Evolutionary conservation across 371 early-diverging fungal species (phyloP), one percentile per base, ranked within the genome.

Genomic region (Rhizomucor pusillus): DNA sequence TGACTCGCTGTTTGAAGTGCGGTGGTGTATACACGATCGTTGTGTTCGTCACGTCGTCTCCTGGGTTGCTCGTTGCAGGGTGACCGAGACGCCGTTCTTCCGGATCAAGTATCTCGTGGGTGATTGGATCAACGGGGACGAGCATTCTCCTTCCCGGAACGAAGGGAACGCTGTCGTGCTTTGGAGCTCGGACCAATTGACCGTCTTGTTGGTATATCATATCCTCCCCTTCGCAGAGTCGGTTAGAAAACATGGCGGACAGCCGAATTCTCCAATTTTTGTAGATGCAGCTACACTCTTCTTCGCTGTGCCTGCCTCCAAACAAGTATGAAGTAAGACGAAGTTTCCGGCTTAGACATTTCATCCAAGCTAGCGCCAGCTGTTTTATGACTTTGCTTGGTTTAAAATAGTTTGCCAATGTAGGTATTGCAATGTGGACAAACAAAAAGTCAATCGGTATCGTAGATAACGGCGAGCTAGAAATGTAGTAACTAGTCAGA

Each of bases 271-370:
- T 53, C 71, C 79, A 80, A 18, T 71, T 66, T 14, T 60, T 56
- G 43, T 68, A 68, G 7, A 67, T 57, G 23, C 69, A 51, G 40
- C 71, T 73, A 10, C 71, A 70, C 62, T 91, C 91, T 65, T 94
- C 94, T 18, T 81, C 86, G 0, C 71, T 57, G 25, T 66, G 66
- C 34, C 86, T 75, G 25, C 67, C 78, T 10, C 91, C 92, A 63
- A 94, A 84, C 72, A 96, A 70, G 58, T 91, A 94, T n/a, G 88
- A 83, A 2, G 89, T 77, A 24, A 96, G 60, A 1, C 94, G 83
- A 24, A 91, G 67, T 12, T 55, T 50, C 5, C 72, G 69, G 11
- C 91, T 83, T 0, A 81, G 69, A 29, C 71, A 52, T 12, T 66
- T 63, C 81, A 88, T 90, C 86, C 90, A 89, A 20, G 49, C 47